Evolutionary conservation across 2,329 filamentous ascomycete genomes (phyloP).

Genomic region (Pseudocercospora ulei): DNA sequence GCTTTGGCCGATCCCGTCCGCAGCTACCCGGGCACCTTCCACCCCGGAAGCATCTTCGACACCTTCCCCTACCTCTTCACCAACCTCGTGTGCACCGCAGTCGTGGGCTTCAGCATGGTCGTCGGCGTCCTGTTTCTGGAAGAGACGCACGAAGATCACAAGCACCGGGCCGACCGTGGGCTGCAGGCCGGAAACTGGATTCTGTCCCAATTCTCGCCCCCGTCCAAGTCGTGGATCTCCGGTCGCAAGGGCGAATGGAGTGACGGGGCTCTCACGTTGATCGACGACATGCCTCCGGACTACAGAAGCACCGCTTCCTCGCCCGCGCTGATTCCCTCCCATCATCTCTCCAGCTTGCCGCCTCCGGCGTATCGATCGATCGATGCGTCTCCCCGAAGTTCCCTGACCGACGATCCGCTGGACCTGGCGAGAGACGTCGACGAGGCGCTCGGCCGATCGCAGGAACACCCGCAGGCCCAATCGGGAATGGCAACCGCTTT

Average conservation of each 20-base stretch:
- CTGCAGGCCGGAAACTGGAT: constrained; percentile 67
- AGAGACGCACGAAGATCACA: constrained; percentile 82
- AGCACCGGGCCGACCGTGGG: constrained; percentile 63
- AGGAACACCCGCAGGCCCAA: constrained; percentile 19
- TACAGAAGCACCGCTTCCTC: constrained; percentile 54
- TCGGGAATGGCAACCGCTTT: constrained; percentile 53
- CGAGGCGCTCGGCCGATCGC: constrained; percentile 29
- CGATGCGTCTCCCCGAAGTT: constrained; percentile 28
- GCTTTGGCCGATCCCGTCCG: constrained; percentile 76
- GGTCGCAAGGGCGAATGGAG: constrained; percentile 40
- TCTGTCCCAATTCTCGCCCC: constrained; percentile 28
- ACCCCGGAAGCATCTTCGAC: constrained; percentile 67
- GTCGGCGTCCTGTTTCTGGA: constrained; percentile 81
- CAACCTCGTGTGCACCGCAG: constrained; percentile 77
- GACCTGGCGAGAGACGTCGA: constrained; percentile 25
- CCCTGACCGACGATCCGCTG: constrained; percentile 13
- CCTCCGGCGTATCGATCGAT: constrained; percentile 32
- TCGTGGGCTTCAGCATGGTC: constrained; percentile 64
- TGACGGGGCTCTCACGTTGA: constrained; percentile 54
- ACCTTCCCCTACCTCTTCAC: constrained; percentile 81
- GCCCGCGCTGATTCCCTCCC: constrained; percentile 38
- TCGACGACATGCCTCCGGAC: constrained; percentile 56
- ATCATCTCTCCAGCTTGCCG: constrained; percentile 24
- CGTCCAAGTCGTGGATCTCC: constrained; percentile 27
- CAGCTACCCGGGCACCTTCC: constrained; percentile 67